These are phyloP conservation scores for Tricholoma matsutake DNA, from an alignment of 768 basidiomycete species.

Conservation along the genomic window DNA sequence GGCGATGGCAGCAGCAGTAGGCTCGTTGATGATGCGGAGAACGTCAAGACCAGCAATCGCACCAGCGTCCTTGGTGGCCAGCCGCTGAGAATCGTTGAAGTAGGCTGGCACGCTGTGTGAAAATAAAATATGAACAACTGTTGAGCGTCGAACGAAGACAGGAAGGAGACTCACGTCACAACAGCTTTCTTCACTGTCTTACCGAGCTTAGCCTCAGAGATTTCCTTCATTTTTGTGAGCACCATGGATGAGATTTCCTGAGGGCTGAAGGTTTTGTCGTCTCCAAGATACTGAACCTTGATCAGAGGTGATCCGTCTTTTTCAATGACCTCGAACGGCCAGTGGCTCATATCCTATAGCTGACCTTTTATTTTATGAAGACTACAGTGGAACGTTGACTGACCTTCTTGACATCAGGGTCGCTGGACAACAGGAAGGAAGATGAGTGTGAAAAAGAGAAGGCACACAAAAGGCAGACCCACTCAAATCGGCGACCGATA, in stretches of 20 bases:
- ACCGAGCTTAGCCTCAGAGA: constrained; percentile 98
- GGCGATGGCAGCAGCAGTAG: constrained; percentile 98
- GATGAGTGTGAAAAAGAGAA: constrained; percentile 10
- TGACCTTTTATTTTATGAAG: constrained; percentile 10
- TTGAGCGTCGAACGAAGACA: not conserved
- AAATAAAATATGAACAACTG: constrained; percentile 6
- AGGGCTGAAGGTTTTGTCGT: constrained; percentile 95
- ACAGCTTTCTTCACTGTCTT: constrained; percentile 99
- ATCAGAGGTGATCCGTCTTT: constrained; percentile 97
- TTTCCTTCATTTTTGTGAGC: constrained; percentile 99
- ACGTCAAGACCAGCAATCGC: constrained; percentile 97
- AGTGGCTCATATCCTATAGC: constrained; percentile 86
- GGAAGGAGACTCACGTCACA: constrained; percentile 70
- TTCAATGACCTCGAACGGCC: constrained; percentile 97
- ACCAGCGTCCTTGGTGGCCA: constrained; percentile 99
- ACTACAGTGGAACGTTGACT: constrained; percentile 13
- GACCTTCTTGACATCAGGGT: constrained; percentile 92
- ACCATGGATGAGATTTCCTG: constrained; percentile 99
- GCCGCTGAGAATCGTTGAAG: constrained; percentile 99
- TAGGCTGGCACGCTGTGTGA: constrained; percentile 85
- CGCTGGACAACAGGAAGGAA: constrained; percentile 40
- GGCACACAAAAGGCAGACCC: constrained; percentile 26
- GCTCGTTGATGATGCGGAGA: constrained; percentile 99
- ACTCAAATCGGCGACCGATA: constrained; percentile 97
- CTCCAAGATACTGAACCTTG: constrained; percentile 91